phyloP scores from a whole-genome alignment of 2,329 filamentous ascomycete genomes.

The Diaporthe sp. region DNA sequence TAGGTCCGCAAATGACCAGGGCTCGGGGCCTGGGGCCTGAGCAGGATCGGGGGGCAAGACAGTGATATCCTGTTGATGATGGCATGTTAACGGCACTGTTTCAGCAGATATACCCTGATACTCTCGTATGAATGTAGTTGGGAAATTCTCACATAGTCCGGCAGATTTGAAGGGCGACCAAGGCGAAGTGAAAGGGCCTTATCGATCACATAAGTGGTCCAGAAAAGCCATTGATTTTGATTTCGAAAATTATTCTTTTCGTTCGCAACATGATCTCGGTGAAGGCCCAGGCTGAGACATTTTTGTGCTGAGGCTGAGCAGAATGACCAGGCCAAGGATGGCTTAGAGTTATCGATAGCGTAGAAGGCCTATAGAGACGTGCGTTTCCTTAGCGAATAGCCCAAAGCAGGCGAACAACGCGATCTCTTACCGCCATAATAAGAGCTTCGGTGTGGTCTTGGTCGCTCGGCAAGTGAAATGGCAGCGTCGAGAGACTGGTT shows the following conservation, averaged over 20 bases:
- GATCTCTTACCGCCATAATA: neutral
- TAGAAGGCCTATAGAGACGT: neutral
- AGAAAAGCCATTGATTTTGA: neutral
- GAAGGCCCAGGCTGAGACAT: constrained; percentile 9
- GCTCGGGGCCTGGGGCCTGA: neutral
- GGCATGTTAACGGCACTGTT: neutral
- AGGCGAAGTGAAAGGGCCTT: constrained; percentile 10
- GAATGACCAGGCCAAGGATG: constrained; percentile 7
- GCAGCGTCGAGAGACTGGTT: neutral
- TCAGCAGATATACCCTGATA: neutral
- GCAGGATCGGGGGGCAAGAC: neutral
- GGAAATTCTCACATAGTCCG: neutral
- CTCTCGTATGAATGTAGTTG: neutral
- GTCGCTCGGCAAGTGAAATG: neutral
- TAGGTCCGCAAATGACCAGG: neutral
- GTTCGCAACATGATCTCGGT: neutral
- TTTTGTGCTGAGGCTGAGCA: constrained; percentile 4
- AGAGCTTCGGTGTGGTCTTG: constrained; percentile 8
- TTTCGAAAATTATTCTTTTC: neutral
- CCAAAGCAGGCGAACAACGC: neutral
- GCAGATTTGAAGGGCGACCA: constrained; percentile 7
- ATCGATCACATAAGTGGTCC: constrained; percentile 19
- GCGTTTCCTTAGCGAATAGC: neutral
- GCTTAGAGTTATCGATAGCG: constrained; percentile 13
- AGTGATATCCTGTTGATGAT: neutral